Percentiles rank a stretch among this genome's conserved stretches.
Evolutionary conservation across 345 rosid genomes (phyloP).

Genomic region (Theobroma cacao): DNA sequence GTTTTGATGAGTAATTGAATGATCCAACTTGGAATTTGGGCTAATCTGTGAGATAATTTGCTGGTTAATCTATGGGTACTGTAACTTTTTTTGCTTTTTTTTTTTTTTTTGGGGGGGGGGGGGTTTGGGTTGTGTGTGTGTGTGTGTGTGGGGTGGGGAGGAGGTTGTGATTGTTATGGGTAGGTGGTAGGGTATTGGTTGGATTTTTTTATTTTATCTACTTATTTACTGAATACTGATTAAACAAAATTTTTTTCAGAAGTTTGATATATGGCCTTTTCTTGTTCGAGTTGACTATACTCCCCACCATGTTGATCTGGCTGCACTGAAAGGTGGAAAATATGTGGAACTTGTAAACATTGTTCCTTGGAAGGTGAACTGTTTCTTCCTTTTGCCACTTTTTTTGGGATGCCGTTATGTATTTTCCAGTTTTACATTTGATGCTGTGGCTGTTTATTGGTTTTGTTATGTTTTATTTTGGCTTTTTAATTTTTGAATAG

Average conservation of each 20-base stretch:
- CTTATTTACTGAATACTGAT: slow-evolving; percentile 34
- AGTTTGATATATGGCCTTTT: slow-evolving; percentile 80
- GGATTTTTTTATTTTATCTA: not conserved
- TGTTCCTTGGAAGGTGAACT: slow-evolving; percentile 90
- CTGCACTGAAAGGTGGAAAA: slow-evolving; percentile 88
- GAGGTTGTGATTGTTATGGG: no score
- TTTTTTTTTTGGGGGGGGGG: no score
- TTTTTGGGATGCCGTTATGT: not conserved
- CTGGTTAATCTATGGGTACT: not conserved
- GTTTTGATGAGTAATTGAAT: slow-evolving; percentile 6
- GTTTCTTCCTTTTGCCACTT: not conserved
- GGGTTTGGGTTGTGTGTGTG: no score
- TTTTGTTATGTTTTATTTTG: not conserved
- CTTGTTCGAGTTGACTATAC: slow-evolving; percentile 85
- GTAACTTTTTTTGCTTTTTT: not conserved
- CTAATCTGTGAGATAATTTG: not conserved
- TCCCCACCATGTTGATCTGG: slow-evolving; percentile 79
- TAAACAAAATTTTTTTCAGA: slow-evolving; percentile 47
- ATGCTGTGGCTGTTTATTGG: not conserved
- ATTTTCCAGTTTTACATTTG: not conserved
- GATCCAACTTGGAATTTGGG: slow-evolving; percentile 1
- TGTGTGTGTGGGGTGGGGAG: no score
- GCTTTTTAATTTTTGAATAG: not conserved
- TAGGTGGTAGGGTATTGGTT: not conserved
- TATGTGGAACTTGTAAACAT: slow-evolving; percentile 91